phyloP scores from a whole-genome alignment of 768 basidiomycete species.

The Amanita brunnescens region DNA sequence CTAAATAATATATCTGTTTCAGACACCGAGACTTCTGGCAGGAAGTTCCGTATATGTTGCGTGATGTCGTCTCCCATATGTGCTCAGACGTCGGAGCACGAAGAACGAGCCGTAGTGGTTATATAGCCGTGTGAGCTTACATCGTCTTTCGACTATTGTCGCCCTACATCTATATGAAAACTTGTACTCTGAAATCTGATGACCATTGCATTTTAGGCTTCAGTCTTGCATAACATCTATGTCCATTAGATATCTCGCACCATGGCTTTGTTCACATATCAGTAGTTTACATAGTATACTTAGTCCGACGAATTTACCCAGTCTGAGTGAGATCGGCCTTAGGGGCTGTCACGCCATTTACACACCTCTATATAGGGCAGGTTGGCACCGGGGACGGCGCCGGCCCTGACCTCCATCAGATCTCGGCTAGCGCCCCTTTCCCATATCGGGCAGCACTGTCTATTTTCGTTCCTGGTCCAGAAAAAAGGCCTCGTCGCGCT shows the following conservation, averaged over 20 bases:
- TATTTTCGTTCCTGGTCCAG: too few relatives aligned
- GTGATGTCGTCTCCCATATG: slow-evolving; percentile 69
- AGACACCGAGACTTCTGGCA: slow-evolving; percentile 89
- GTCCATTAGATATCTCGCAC: neutral
- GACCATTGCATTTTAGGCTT: neutral
- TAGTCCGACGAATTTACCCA: too few relatives aligned
- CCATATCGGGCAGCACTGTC: too few relatives aligned
- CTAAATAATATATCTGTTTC: neutral
- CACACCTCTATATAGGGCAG: too few relatives aligned
- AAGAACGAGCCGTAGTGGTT: slow-evolving; percentile 59
- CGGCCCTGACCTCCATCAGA: too few relatives aligned
- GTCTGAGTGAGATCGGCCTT: too few relatives aligned
- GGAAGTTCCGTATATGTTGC: slow-evolving; percentile 81
- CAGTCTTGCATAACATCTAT: neutral
- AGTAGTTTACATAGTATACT: neutral
- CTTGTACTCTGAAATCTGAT: neutral
- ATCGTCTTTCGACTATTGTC: neutral
- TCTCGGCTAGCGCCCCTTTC: too few relatives aligned
- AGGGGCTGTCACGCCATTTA: too few relatives aligned
- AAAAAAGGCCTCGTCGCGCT: too few relatives aligned
- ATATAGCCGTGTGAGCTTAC: slow-evolving; percentile 55
- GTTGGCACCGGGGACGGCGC: too few relatives aligned
- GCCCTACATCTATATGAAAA: neutral
- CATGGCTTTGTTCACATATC: neutral
- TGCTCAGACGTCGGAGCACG: slow-evolving; percentile 66